A percentile compares a stretch with the other conserved stretches of the same genome.
These are phyloP conservation scores for Ceratobasidium sp. DNA, from an alignment of 1,284 basidiomycete species.

Conservation along the genomic window DNA sequence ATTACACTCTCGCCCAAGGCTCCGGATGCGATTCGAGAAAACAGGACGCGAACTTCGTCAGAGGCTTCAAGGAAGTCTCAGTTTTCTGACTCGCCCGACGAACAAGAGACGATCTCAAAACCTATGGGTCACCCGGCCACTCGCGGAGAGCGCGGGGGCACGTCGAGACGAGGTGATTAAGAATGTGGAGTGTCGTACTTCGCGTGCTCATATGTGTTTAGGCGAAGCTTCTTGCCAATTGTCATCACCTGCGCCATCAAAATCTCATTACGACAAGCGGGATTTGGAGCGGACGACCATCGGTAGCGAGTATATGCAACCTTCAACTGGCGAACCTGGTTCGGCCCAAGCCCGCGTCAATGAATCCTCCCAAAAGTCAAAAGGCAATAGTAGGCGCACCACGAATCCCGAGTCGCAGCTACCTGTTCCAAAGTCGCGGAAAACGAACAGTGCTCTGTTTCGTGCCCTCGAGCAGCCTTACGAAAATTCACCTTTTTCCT, in stretches of 20 bases:
- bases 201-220: background rate
- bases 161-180: background rate
- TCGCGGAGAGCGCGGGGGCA: background rate
- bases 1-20: conserved; percentile 8
- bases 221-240: background rate
- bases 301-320: background rate
- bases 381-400: background rate
- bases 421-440: conserved; percentile 22
- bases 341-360: background rate
- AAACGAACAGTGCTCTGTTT: conserved; percentile 40
- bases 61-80: conserved; percentile 8
- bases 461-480: conserved; percentile 42
- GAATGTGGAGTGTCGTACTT: background rate
- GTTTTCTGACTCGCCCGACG: conserved; percentile 20
- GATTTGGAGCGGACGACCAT: background rate
- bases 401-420: background rate
- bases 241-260: background rate
- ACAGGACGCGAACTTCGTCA: background rate
- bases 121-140: background rate
- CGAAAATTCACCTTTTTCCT: conserved; percentile 7
- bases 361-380: background rate
- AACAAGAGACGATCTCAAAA: background rate
- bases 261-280: background rate
- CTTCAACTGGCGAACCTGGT: background rate
- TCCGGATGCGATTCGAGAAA: background rate